Conservation (phyloP, 208 protist genomes). For the Trypanosomatidae sp. region DNA sequence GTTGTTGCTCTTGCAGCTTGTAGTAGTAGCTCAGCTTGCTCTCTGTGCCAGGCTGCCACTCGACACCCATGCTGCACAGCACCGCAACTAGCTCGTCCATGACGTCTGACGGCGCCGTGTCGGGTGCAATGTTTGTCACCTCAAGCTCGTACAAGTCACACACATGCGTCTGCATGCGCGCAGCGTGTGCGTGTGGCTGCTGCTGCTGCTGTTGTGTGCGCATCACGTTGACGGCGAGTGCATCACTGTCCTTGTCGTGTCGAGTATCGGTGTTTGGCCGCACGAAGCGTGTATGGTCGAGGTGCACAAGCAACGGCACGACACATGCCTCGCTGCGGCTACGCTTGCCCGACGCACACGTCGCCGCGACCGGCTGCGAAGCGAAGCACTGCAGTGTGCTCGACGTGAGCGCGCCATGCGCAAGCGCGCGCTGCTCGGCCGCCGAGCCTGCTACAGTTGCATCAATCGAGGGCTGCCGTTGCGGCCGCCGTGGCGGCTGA, state of each 20-base stretch:
- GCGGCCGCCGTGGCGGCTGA: no score
- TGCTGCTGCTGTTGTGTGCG: conserved; percentile 9
- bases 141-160: conserved; percentile 46
- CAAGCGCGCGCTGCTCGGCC: no score
- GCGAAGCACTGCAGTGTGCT: no score
- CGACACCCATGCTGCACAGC: conserved; percentile 28
- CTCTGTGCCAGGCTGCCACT: conserved; percentile 27
- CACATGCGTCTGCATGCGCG: background rate
- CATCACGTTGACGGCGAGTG: conserved; percentile 4
- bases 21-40: conserved; percentile 66
- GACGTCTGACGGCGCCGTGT: conserved; percentile 13
- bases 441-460: no score
- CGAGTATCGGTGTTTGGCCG: no score
- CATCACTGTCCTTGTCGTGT: conserved; percentile 7
- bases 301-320: no score
- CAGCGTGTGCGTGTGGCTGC: background rate
- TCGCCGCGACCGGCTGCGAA: no score
- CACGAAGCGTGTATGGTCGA: no score
- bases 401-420: no score
- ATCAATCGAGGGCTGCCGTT: no score
- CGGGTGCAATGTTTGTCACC: conserved; percentile 20
- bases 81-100: conserved; percentile 18
- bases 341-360: no score
- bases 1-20: conserved; percentile 3
- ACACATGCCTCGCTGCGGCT: no score